Evolutionary conservation across 2,329 filamentous ascomycete species (phyloP).

Genomic region (Talaromyces islandicus): DNA sequence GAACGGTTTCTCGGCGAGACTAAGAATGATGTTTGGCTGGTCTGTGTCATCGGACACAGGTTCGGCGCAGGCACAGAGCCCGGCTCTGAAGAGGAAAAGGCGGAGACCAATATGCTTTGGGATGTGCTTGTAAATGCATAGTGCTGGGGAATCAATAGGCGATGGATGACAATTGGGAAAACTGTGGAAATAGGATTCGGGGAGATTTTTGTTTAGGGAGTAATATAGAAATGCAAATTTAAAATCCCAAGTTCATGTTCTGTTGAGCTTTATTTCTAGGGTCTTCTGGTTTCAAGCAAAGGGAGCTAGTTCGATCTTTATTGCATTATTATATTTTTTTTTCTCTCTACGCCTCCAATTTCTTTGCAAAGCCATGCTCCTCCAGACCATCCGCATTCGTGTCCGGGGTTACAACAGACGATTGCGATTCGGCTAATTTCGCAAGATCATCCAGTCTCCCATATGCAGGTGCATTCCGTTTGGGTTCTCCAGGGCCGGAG

Average conservation of each 20-base stretch:
- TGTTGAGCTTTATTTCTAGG: neutral
- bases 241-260: neutral
- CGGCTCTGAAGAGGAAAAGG: conserved; percentile 32
- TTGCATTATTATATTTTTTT: neutral
- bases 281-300: neutral
- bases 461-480: conserved; percentile 64
- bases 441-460: conserved; percentile 50
- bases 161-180: neutral
- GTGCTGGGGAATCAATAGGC: neutral
- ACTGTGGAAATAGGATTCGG: neutral
- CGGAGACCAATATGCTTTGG: conserved; percentile 37
- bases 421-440: conserved; percentile 42
- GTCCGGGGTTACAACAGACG: conserved; percentile 47
- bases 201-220: neutral
- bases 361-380: conserved; percentile 51
- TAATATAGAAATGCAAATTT: neutral
- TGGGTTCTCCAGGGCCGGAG: conserved; percentile 55
- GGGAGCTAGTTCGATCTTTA: neutral
- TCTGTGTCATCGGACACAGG: conserved; percentile 58
- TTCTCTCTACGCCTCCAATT: conserved; percentile 16
- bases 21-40: conserved; percentile 72
- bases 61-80: conserved; percentile 37
- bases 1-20: conserved; percentile 64
- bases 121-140: conserved; percentile 22
- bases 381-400: conserved; percentile 49